These are phyloP conservation scores for Neurospora tetrasperma DNA, from an alignment of 495 filamentous ascomycete genomes.

Conservation along the genomic window DNA sequence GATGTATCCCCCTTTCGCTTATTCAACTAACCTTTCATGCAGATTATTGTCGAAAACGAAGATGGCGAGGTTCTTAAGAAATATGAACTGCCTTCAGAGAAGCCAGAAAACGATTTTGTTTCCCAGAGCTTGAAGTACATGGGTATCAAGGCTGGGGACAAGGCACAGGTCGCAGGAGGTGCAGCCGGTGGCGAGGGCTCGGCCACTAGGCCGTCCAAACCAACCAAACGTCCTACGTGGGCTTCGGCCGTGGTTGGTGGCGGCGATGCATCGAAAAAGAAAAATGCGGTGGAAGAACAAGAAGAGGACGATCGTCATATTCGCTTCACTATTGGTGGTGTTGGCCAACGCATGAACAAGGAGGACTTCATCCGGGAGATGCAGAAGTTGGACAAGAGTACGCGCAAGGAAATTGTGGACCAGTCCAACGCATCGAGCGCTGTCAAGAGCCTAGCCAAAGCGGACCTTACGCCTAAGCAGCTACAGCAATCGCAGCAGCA, in stretches of 20 bases:
- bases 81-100: slow-evolving; percentile 67
- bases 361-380: slow-evolving; percentile 84
- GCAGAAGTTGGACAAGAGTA: slow-evolving; percentile 65
- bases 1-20: background rate
- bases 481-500: slow-evolving; percentile 10
- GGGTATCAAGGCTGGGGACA: slow-evolving; percentile 31
- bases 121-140: slow-evolving; percentile 36
- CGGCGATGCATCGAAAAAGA: slow-evolving; percentile 31
- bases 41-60: slow-evolving; percentile 95
- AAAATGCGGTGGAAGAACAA: slow-evolving; percentile 38
- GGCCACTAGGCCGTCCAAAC: background rate
- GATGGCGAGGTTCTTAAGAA: slow-evolving; percentile 97
- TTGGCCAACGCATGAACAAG: slow-evolving; percentile 72
- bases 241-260: slow-evolving; percentile 45
- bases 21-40: slow-evolving; percentile 12
- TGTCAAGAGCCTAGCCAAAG: slow-evolving; percentile 47
- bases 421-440: slow-evolving; percentile 51
- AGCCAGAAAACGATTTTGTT: slow-evolving; percentile 28
- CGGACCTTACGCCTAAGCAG: slow-evolving; percentile 22
- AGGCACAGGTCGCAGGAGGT: slow-evolving; percentile 13
- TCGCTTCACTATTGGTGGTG: slow-evolving; percentile 73
- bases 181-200: slow-evolving; percentile 5
- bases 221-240: slow-evolving; percentile 12
- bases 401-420: slow-evolving; percentile 60
- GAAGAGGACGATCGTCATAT: slow-evolving; percentile 66